A percentile compares a stretch with the other conserved stretches of the same genome.
phyloP scores from a whole-genome alignment of 805 yeast genomes.

The Candida alai region DNA sequence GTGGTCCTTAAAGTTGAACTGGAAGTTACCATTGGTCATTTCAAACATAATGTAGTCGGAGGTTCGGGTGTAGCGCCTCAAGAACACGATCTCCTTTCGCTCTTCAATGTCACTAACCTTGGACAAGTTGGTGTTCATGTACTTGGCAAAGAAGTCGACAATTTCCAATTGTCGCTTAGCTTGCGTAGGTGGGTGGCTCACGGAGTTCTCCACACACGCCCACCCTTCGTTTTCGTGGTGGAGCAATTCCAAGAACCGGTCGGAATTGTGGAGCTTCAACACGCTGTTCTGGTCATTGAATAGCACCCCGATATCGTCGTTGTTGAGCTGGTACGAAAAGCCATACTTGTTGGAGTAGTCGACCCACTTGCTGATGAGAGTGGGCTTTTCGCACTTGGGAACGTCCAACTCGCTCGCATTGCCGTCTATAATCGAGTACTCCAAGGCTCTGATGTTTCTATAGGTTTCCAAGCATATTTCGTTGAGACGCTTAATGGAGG shows the following conservation, averaged over 20 bases:
- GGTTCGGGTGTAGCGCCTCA: constrained; percentile 79
- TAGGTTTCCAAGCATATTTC: constrained; percentile 34
- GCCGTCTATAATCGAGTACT: constrained; percentile 33
- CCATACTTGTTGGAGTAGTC: constrained; percentile 96
- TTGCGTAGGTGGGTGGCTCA: constrained; percentile 40
- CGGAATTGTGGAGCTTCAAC: constrained; percentile 61
- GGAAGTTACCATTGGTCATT: constrained; percentile 86
- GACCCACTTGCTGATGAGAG: constrained; percentile 91
- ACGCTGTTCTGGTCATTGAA: constrained; percentile 85
- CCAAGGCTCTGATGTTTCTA: constrained; percentile 40
- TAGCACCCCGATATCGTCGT: constrained; percentile 85
- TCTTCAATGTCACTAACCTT: constrained; percentile 68
- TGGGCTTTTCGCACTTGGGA: constrained; percentile 53
- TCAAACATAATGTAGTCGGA: constrained; percentile 86
- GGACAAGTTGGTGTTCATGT: constrained; percentile 87
- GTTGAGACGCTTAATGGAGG: constrained; percentile 37
- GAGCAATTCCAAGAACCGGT: constrained; percentile 60
- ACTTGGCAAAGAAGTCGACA: constrained; percentile 82
- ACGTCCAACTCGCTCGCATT: constrained; percentile 27
- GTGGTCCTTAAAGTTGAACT: constrained; percentile 94
- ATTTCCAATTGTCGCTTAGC: constrained; percentile 74
- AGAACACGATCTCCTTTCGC: constrained; percentile 64
- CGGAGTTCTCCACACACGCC: constrained; percentile 44
- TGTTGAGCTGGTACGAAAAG: constrained; percentile 85
- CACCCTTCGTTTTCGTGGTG: constrained; percentile 43